Base-by-base conservation (phyloP, 768 basidiomycete species). In the Chalciporus sphaerocephalus region DNA sequence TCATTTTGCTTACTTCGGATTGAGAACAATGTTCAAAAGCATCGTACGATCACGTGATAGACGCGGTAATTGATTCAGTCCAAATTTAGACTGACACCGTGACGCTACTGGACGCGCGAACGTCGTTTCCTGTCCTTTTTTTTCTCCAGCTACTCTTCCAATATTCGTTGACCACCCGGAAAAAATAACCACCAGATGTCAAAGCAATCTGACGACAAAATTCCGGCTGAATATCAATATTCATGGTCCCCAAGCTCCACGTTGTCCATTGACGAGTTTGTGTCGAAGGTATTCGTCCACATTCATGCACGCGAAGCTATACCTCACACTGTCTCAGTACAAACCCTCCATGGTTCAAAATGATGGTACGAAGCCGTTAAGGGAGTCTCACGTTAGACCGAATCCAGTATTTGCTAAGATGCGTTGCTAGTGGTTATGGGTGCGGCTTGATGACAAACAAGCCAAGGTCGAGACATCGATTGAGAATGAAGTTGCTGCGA, bases 291-390 rank as follows among this genome's bases (percentile, higher is more conserved):
- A 35, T 21, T 21, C 12, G 35, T 76, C 46, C 8, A 24, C 12
- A 20, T 6, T 12, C 17, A 15, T 43, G 18, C 11, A 24, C 23
- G 33, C 35, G 35, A 2, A 6, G 7, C 30, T 44, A 18, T 24
- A 6, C 27, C 48, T 47, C 23, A 52, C 46, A 16, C 22, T 8
- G 15, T 9, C 30, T n/a, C 50, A 87, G 85, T 85, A 79, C 52
- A 83, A 73, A 42, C 86, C 87, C 1, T 87, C 85, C 15, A 83
- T 87, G 84, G 81, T 87, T 9, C 79, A 85, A 53, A 78, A 88
- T 57, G 83, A 87, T 47, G 86, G 85, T 4, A 82, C 72, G 0
- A 87, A 86, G 61, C 85, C 85, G 34, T 86, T 87, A 46, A 59
- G 79, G 50, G 44, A n/a, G 6, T n/a, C 13, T 32, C 7, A n/a